Percentiles rank a stretch among this genome's conserved stretches.
Evolutionary conservation across 2,329 filamentous ascomycete species (phyloP).

Genomic region (Phialophora verrucosa): DNA sequence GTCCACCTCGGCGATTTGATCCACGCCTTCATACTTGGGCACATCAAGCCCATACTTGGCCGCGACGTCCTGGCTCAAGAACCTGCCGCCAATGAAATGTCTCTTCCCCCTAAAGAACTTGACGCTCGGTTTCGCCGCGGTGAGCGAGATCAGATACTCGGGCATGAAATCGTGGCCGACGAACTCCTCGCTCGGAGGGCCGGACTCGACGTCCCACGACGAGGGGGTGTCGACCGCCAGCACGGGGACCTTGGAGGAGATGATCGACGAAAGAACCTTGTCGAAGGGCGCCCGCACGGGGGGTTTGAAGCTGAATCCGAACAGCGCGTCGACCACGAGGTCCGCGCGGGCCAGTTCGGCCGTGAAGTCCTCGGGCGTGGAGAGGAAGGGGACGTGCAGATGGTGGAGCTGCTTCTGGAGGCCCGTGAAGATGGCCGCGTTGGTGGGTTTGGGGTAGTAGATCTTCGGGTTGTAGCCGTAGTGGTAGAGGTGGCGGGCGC

Average conservation of each 20-base stretch:
- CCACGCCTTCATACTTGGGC: conserved; percentile 80
- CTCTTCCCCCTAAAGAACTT: conserved; percentile 77
- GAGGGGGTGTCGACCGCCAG: conserved; percentile 91
- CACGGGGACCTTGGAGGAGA: conserved; percentile 73
- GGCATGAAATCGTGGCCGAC: conserved; percentile 83
- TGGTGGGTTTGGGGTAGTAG: conserved; percentile 91
- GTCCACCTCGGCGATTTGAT: conserved; percentile 78
- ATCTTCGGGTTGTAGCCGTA: conserved; percentile 89
- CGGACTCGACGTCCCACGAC: conserved; percentile 89
- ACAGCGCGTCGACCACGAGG: conserved; percentile 90
- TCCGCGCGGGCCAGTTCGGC: conserved; percentile 70
- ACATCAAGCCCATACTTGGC: conserved; percentile 85
- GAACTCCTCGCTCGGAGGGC: conserved; percentile 73
- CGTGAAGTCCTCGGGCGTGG: conserved; percentile 71
- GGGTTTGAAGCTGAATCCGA: conserved; percentile 92
- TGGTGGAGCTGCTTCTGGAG: conserved; percentile 83
- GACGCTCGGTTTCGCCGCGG: conserved; percentile 89
- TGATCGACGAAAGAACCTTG: conserved; percentile 76
- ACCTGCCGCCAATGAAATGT: conserved; percentile 92
- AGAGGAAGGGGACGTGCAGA: conserved; percentile 75
- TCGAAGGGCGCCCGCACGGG: conserved; percentile 93
- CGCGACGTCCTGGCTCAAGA: conserved; percentile 77
- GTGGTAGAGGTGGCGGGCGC: conserved; percentile 86
- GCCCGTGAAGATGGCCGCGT: conserved; percentile 87
- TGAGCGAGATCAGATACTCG: conserved; percentile 80